Evolutionary conservation across 129 eudicot genomes (phyloP).

Genomic region (Pulicaria dysenterica): DNA sequence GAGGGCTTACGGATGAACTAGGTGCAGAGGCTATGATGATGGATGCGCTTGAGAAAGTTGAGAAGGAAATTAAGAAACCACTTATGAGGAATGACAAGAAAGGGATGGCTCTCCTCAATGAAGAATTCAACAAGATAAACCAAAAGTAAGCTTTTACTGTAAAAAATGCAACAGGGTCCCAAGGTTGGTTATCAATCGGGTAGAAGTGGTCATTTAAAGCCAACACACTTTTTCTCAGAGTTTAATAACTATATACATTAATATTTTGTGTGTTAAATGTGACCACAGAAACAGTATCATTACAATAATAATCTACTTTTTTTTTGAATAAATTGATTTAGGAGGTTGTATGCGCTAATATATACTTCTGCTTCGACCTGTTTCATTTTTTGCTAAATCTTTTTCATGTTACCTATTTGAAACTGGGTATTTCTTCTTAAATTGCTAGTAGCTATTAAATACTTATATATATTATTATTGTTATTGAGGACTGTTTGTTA

Average conservation of each 20-base stretch:
- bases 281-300: background rate
- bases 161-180: background rate
- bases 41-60: conserved; percentile 81
- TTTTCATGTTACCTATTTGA: too few species aligned
- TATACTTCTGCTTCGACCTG: background rate
- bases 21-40: conserved; percentile 89
- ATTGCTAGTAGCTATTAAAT: too few species aligned
- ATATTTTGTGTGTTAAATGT: background rate
- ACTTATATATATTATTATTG: too few species aligned
- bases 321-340: background rate
- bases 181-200: too few species aligned
- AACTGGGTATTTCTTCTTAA: too few species aligned
- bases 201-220: background rate
- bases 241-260: background rate
- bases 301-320: background rate
- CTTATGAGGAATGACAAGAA: conserved; percentile 85
- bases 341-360: background rate
- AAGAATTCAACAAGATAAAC: conserved; percentile 75
- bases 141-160: conserved; percentile 57
- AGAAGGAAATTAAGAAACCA: conserved; percentile 78
- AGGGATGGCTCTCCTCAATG: conserved; percentile 64
- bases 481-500: background rate
- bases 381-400: too few species aligned
- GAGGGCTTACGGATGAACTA: conserved; percentile 79
- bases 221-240: background rate